phyloP scores from a whole-genome alignment of 805 yeast species.

The Lipomyces sp. region DNA sequence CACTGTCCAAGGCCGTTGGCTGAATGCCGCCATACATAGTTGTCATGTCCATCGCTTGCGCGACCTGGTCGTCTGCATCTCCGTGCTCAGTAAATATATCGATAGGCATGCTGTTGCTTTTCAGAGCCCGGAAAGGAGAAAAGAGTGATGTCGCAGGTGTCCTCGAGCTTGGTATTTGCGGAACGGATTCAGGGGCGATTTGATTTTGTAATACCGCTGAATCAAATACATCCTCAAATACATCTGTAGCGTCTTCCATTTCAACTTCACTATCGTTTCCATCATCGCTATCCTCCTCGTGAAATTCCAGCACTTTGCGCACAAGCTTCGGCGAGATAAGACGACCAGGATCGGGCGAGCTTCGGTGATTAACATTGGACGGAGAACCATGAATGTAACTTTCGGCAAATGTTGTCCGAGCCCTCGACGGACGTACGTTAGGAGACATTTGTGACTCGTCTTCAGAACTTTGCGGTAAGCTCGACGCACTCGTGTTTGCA shows the following conservation, averaged over 20 bases:
- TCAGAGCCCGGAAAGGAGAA: slow-evolving; percentile 12
- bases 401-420: no score
- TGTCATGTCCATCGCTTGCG: slow-evolving; percentile 29
- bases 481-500: background rate
- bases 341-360: background rate
- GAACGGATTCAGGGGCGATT: background rate
- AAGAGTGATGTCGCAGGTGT: background rate
- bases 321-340: background rate
- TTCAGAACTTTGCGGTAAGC: background rate
- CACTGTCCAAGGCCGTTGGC: background rate
- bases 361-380: no score
- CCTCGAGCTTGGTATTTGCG: background rate
- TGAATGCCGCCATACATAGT: slow-evolving; percentile 14
- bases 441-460: background rate
- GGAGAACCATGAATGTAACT: no score
- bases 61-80: slow-evolving; percentile 11
- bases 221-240: slow-evolving; percentile 25
- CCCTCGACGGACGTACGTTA: background rate
- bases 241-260: slow-evolving; percentile 31
- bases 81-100: slow-evolving; percentile 1
- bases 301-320: background rate
- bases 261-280: slow-evolving; percentile 25
- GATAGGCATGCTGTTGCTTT: background rate
- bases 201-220: background rate
- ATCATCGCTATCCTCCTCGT: slow-evolving; percentile 6